Percentiles rank a stretch among this genome's conserved stretches.
These are phyloP conservation scores for Nyssa sinensis DNA, from an alignment of 148 eudicot species.

Conservation along the genomic window DNA sequence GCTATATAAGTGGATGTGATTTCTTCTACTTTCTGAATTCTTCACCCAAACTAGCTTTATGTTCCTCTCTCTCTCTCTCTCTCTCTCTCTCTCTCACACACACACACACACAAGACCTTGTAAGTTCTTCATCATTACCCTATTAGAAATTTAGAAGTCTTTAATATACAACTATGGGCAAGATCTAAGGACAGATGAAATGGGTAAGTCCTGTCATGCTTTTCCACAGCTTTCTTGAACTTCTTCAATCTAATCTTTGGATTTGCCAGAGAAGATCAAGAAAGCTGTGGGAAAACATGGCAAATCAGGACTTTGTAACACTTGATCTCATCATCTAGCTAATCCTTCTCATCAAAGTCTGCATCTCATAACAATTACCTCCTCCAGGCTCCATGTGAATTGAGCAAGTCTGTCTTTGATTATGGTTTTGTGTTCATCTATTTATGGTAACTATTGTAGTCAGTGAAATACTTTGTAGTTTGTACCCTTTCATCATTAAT, in stretches of 20 bases:
- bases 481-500: background rate
- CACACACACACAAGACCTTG: no score
- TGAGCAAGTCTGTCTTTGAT: no score
- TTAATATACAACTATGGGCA: background rate
- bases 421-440: no score
- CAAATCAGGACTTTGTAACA: background rate
- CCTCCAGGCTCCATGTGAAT: background rate
- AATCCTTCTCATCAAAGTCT: background rate
- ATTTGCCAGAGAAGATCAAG: conserved; percentile 10
- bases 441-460: no score
- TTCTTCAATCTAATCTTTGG: conserved; percentile 7
- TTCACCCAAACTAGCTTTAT: no score
- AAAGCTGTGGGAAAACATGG: conserved; percentile 19
- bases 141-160: no score
- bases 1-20: no score
- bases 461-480: background rate
- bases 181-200: background rate
- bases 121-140: no score
- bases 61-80: background rate
- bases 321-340: background rate
- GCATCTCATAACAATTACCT: background rate
- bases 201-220: conserved; percentile 17
- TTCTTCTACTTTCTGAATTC: no score
- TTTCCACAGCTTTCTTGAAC: conserved; percentile 35
- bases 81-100: background rate